Conservation (phyloP, 257 asterid genomes). For the Capsicum rhomboideum region DNA sequence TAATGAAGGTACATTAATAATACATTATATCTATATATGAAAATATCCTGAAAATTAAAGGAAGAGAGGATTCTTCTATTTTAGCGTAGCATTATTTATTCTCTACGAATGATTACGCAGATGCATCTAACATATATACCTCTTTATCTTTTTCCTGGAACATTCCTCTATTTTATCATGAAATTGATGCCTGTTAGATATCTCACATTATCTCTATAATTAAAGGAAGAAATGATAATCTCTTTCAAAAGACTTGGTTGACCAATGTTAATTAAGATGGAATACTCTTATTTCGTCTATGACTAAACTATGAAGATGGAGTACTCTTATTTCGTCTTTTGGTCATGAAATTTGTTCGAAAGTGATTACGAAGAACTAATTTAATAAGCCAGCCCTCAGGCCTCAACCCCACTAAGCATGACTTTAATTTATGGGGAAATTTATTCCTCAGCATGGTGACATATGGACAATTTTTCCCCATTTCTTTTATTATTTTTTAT, state of each 20-base stretch:
- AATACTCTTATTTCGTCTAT: too few relatives aligned
- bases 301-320: too few relatives aligned
- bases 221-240: not conserved
- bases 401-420: not conserved
- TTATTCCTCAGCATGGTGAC: not conserved
- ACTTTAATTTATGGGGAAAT: not conserved
- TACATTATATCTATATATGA: not conserved
- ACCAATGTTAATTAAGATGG: too few relatives aligned
- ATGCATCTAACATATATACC: not conserved
- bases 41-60: not conserved
- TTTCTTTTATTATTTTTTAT: not conserved
- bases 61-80: not conserved
- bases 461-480: not conserved
- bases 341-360: too few relatives aligned
- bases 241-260: not conserved
- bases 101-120: not conserved
- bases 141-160: not conserved
- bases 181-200: not conserved
- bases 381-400: not conserved
- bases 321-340: too few relatives aligned
- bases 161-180: not conserved
- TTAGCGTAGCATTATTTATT: not conserved
- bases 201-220: not conserved
- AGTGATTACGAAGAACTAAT: not conserved
- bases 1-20: not conserved